These are phyloP conservation scores for Hygrocybe coccinea DNA, from an alignment of 768 basidiomycete species.

Conservation along the genomic window DNA sequence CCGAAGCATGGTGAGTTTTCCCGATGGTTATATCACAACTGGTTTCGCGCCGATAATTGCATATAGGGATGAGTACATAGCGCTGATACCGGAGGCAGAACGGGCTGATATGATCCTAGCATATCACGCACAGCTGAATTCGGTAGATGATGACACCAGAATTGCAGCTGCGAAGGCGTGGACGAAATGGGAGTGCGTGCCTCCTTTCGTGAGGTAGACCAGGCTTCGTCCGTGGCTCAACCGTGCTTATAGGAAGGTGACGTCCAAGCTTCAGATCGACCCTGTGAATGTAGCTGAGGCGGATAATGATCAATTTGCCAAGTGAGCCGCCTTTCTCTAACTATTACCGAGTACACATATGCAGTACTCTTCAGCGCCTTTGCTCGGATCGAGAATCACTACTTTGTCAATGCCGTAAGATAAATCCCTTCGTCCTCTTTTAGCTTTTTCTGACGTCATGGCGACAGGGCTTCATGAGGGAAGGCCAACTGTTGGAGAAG, in stretches of 20 bases:
- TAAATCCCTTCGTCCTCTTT: neutral
- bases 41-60: neutral
- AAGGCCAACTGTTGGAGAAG: conserved; percentile 79
- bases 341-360: neutral
- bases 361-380: conserved; percentile 55
- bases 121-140: conserved; percentile 76
- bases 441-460: neutral
- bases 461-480: conserved; percentile 76
- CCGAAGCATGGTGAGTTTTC: conserved; percentile 70
- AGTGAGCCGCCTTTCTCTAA: conserved; percentile 39
- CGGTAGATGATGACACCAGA: conserved; percentile 60
- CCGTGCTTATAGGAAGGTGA: conserved; percentile 60
- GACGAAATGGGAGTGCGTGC: conserved; percentile 84
- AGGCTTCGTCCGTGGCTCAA: neutral
- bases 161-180: conserved; percentile 76
- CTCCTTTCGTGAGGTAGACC: neutral
- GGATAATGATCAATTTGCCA: conserved; percentile 69
- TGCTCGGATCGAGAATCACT: conserved; percentile 87
- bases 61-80: conserved; percentile 75
- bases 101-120: conserved; percentile 77
- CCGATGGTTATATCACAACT: neutral
- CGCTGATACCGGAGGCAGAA: conserved; percentile 75
- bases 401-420: conserved; percentile 73
- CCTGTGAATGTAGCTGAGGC: conserved; percentile 63
- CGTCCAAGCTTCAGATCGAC: conserved; percentile 69